phyloP scores from a whole-genome alignment of 768 basidiomycete genomes.

The Cyclocybe aegerita region DNA sequence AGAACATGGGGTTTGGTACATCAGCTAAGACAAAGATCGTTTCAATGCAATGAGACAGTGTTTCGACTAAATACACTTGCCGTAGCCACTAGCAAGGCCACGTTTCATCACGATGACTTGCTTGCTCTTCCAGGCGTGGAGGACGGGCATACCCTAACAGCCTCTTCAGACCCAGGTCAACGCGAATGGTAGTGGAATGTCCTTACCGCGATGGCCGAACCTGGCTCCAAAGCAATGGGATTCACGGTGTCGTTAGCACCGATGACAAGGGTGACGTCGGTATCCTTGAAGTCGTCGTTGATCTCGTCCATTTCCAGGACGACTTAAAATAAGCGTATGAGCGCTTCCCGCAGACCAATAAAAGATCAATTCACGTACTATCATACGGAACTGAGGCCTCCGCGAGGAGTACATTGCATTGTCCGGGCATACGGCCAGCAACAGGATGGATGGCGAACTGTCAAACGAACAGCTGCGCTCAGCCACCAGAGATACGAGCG shows the following conservation, averaged over 20 bases:
- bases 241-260: conserved; percentile 94
- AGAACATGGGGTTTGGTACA: conserved; percentile 93
- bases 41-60: conserved; percentile 3
- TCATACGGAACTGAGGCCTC: conserved; percentile 92
- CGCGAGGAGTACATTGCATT: conserved; percentile 89
- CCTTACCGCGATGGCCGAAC: conserved; percentile 75
- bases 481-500: conserved; percentile 2
- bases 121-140: conserved; percentile 93
- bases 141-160: conserved; percentile 79
- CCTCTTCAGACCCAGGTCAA: conserved; percentile 1
- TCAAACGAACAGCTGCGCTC: background rate
- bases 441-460: conserved; percentile 87
- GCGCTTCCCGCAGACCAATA: background rate
- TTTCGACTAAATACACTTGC: conserved; percentile 34
- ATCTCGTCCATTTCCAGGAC: conserved; percentile 95
- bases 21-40: conserved; percentile 52
- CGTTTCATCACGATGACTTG: conserved; percentile 93
- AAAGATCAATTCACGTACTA: conserved; percentile 42
- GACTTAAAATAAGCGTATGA: conserved; percentile 57
- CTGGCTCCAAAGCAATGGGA: conserved; percentile 84
- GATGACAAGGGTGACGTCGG: conserved; percentile 88
- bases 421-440: conserved; percentile 91
- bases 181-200: background rate
- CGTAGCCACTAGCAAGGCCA: conserved; percentile 86
- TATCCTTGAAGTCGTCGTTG: conserved; percentile 87